Conservation (phyloP, 1,284 basidiomycete species). For the Cutaneotrichosporon spelunceum region DNA sequence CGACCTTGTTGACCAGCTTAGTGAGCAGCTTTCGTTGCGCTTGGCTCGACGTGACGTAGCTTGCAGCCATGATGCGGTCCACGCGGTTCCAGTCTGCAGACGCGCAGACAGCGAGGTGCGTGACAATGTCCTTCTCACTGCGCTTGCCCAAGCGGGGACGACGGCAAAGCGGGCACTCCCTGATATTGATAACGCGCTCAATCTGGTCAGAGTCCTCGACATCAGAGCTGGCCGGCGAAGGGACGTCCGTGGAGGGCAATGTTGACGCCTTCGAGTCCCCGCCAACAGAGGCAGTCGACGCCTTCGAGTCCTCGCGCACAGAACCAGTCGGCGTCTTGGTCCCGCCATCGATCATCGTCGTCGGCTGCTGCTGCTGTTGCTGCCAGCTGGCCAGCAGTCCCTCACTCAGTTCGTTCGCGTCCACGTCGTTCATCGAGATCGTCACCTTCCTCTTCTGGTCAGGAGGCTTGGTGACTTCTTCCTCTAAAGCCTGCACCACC, state of each 20-base stretch:
- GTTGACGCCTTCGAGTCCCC: conserved; percentile 18
- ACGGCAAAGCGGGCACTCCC: conserved; percentile 90
- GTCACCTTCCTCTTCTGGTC: conserved; percentile 62
- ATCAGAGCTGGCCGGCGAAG: conserved; percentile 18
- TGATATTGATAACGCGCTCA: conserved; percentile 91
- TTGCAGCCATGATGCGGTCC: conserved; percentile 83
- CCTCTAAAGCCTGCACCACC: conserved; percentile 70
- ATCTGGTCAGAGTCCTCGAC: conserved; percentile 48
- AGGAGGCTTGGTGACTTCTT: conserved; percentile 67
- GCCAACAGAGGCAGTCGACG: neutral
- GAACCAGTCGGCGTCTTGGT: neutral
- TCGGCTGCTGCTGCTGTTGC: neutral
- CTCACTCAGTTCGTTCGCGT: conserved; percentile 16
- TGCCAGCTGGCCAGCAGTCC: conserved; percentile 11
- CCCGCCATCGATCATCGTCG: neutral
- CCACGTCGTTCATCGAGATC: conserved; percentile 7
- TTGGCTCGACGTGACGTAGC: conserved; percentile 91
- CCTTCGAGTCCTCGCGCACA: conserved; percentile 19
- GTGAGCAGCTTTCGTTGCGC: conserved; percentile 97
- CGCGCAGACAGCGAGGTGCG: conserved; percentile 89
- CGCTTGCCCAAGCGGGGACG: conserved; percentile 77
- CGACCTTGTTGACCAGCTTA: conserved; percentile 79
- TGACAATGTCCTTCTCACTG: conserved; percentile 88
- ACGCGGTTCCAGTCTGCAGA: conserved; percentile 87
- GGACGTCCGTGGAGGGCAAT: conserved; percentile 12